phyloP scores from a whole-genome alignment of 768 basidiomycete genomes.

The Pisolithus marmoratus region DNA sequence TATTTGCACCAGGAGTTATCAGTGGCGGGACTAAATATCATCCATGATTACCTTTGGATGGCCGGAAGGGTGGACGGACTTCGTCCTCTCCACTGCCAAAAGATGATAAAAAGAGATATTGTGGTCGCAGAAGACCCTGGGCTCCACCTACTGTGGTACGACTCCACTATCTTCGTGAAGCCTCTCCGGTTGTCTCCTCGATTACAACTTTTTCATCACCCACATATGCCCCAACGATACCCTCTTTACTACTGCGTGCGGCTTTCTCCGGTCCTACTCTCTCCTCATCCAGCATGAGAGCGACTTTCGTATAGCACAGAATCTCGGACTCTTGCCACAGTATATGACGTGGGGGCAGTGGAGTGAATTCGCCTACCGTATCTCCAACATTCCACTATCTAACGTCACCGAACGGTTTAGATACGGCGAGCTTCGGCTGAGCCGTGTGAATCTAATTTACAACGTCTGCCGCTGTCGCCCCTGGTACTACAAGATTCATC shows the following conservation, averaged over 20 bases:
- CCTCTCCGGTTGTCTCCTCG: conserved; percentile 2
- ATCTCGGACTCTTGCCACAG: conserved; percentile 1
- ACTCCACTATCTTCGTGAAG: conserved; percentile 7
- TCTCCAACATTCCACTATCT: neutral
- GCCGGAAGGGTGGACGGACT: conserved; percentile 5
- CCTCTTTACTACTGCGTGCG: neutral
- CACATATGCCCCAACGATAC: neutral
- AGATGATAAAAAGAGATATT: conserved; percentile 8
- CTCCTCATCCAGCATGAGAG: conserved; percentile 4
- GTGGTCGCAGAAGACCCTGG: conserved; percentile 8
- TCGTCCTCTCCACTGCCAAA: conserved; percentile 10
- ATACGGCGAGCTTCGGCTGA: conserved; percentile 9
- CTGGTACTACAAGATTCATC: conserved; percentile 4
- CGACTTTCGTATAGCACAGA: conserved; percentile 3
- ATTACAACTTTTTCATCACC: neutral
- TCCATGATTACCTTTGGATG: conserved; percentile 9
- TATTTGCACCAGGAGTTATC: conserved; percentile 4
- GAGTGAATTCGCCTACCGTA: neutral
- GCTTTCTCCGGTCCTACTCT: conserved; percentile 3
- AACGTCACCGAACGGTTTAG: conserved; percentile 4
- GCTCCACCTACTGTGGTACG: conserved; percentile 6
- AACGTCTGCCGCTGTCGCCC: conserved; percentile 2
- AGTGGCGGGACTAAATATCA: neutral
- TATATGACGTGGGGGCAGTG: conserved; percentile 1
- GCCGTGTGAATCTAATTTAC: conserved; percentile 3